These are phyloP conservation scores for Aspergillus ustus DNA, from an alignment of 2,329 filamentous ascomycete species.

Conservation along the genomic window DNA sequence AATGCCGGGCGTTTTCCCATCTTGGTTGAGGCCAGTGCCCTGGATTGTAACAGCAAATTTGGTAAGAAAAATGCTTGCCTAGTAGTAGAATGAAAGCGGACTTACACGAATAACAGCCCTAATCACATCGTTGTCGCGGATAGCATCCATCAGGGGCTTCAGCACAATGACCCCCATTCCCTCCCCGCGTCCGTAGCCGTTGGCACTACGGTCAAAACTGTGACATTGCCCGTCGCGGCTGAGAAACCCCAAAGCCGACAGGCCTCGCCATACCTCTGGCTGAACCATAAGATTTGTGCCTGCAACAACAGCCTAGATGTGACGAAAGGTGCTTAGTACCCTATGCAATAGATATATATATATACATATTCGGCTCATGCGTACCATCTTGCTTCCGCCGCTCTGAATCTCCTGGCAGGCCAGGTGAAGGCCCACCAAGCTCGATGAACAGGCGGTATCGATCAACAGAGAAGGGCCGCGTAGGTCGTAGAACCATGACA, in stretches of 20 bases:
- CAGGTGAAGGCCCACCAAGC: slow-evolving; percentile 38
- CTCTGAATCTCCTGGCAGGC: slow-evolving; percentile 34
- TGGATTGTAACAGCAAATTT: no score
- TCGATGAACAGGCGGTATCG: slow-evolving; percentile 41
- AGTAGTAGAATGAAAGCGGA: no score
- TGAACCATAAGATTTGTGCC: slow-evolving; percentile 33
- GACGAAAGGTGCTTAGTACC: slow-evolving; percentile 23
- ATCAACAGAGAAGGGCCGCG: slow-evolving; percentile 39
- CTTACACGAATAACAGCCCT: slow-evolving; percentile 36
- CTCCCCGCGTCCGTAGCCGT: slow-evolving; percentile 55
- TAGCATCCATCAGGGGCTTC: slow-evolving; percentile 32
- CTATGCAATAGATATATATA: no score
- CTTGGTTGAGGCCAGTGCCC: slow-evolving; percentile 46
- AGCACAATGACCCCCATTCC: slow-evolving; percentile 34
- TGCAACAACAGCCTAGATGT: slow-evolving; percentile 28
- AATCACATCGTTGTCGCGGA: slow-evolving; percentile 47
- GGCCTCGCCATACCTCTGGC: slow-evolving; percentile 20
- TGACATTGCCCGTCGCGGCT: slow-evolving; percentile 36
- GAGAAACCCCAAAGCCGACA: not conserved
- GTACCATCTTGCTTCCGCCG: not conserved
- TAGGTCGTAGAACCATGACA: slow-evolving; percentile 41
- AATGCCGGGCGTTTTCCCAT: slow-evolving; percentile 49
- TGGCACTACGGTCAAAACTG: slow-evolving; percentile 45
- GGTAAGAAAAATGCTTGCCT: no score
- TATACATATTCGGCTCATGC: no score